Evolutionary conservation across 495 filamentous ascomycete species (phyloP), one percentile per base, ranked within the genome.

Genomic region (Lepidopterella palustris): DNA sequence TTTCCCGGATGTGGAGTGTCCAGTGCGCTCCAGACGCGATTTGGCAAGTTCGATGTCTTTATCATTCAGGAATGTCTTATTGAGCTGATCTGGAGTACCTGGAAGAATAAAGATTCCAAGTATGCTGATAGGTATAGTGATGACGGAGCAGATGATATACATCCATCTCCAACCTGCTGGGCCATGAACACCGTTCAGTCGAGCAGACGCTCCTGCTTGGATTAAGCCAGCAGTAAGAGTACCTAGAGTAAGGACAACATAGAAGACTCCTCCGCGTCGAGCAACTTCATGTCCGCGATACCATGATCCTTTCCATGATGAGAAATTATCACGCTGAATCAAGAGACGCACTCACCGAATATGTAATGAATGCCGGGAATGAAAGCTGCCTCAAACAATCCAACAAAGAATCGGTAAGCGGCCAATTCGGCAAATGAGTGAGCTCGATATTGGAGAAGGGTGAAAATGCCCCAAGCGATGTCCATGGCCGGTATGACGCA

Each of bases 151-250:
- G 57, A 81, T 76, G 58, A 81, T 79, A 61, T 76, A 81, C 75
- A 81, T 76, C 78, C 77, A 81, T 53, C 78, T 65, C 79, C 78
- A 82, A 0, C 79, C 79, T 3, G 71, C 73, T 0, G 80, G 63
- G 0, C 79, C 78, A 31, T 77, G 65, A 5, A 78, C 71, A 0
- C 76, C 77, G 48, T 81, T 73, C 2, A 82, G 70, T 6, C 70
- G 58, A 1, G 59, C 52, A 4, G 74, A 77, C 25, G 77, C 72
- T 0, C 72, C 78, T 0, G 77, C 72, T 70, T 80, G 78, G 52
- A 82, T 77, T 13, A 79, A 62, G 10, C 78, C 78, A n/a, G 78
- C 73, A 2, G 77, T 79, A 3, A 80, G 59, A 0, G 76, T 76
- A 18, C 78, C 79, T 4, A 82, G 68, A 3, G 77, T 75, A 25